Evolutionary conservation across 371 early-diverging fungal genomes (phyloP).

Genomic region (Mucor indicus): DNA sequence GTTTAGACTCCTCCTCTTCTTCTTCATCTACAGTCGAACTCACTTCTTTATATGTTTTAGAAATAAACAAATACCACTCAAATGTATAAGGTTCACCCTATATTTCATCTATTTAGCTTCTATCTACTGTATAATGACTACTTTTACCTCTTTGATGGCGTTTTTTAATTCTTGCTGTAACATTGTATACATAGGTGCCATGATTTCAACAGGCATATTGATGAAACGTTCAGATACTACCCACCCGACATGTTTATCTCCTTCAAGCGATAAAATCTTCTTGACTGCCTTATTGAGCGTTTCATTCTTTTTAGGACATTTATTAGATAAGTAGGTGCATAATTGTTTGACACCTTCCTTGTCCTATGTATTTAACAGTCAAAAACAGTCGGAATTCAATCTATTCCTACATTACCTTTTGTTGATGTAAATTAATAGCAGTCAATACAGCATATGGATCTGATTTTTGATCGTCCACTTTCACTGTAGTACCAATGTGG

Average conservation of each 20-base stretch:
- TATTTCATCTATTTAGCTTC: background rate
- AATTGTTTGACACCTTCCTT: slow-evolving; percentile 56
- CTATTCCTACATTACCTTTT: slow-evolving; percentile 37
- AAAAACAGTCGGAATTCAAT: too few relatives aligned
- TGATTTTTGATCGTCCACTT: slow-evolving; percentile 71
- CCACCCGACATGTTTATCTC: slow-evolving; percentile 57
- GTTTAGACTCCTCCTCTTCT: slow-evolving; percentile 33
- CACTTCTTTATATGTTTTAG: slow-evolving; percentile 84
- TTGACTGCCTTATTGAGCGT: slow-evolving; percentile 37
- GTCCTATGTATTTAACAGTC: slow-evolving; percentile 23
- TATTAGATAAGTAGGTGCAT: slow-evolving; percentile 60
- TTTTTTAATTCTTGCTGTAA: slow-evolving; percentile 78
- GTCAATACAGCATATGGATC: slow-evolving; percentile 94
- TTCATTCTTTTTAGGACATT: slow-evolving; percentile 56
- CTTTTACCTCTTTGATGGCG: slow-evolving; percentile 68
- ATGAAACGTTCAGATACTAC: slow-evolving; percentile 89
- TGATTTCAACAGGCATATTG: slow-evolving; percentile 94
- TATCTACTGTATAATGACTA: background rate
- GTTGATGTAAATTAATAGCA: slow-evolving; percentile 68
- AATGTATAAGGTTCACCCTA: slow-evolving; percentile 73
- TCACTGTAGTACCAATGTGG: slow-evolving; percentile 88
- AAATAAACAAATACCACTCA: slow-evolving; percentile 78
- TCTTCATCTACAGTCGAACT: slow-evolving; percentile 61
- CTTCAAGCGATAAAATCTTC: slow-evolving; percentile 39
- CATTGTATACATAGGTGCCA: slow-evolving; percentile 88